These are phyloP conservation scores for Mucor indicus DNA, from an alignment of 371 early-diverging fungal genomes.

Conservation along the genomic window DNA sequence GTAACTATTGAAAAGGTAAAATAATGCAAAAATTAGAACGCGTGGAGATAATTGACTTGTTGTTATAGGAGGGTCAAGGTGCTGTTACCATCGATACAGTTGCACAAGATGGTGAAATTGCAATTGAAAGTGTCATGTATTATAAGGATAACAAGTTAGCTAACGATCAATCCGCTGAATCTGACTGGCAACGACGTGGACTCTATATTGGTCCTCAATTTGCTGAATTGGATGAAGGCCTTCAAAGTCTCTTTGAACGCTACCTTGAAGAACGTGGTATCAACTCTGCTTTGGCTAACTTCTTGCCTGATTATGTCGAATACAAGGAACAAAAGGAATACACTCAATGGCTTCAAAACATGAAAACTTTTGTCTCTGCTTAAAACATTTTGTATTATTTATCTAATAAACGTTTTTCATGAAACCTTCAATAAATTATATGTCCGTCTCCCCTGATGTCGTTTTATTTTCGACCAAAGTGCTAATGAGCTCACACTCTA, in stretches of 20 bases:
- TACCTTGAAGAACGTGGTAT: slow-evolving; percentile 88
- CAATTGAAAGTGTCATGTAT: slow-evolving; percentile 80
- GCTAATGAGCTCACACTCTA: too few relatives aligned
- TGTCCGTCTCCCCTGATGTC: too few relatives aligned
- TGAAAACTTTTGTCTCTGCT: slow-evolving; percentile 66
- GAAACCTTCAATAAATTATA: too few relatives aligned
- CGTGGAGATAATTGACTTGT: neutral
- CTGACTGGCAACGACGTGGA: slow-evolving; percentile 90
- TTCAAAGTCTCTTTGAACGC: slow-evolving; percentile 79
- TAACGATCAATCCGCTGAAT: slow-evolving; percentile 71
- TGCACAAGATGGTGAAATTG: slow-evolving; percentile 82
- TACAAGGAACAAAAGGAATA: slow-evolving; percentile 94
- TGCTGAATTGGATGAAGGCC: slow-evolving; percentile 82
- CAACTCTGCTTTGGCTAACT: slow-evolving; percentile 72
- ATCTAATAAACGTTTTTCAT: too few relatives aligned
- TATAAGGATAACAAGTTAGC: slow-evolving; percentile 69
- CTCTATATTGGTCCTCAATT: slow-evolving; percentile 92
- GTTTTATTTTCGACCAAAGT: too few relatives aligned
- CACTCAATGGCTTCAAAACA: slow-evolving; percentile 76
- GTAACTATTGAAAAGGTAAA: slow-evolving; percentile 76
- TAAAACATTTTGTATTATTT: slow-evolving; percentile 14
- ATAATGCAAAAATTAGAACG: slow-evolving; percentile 12
- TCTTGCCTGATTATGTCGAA: slow-evolving; percentile 84
- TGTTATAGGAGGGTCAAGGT: slow-evolving; percentile 55
- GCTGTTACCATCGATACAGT: slow-evolving; percentile 78